Evolutionary conservation across 108 stramenopile genomes (phyloP).

Genomic region (Nannochloropsis gaditana): DNA sequence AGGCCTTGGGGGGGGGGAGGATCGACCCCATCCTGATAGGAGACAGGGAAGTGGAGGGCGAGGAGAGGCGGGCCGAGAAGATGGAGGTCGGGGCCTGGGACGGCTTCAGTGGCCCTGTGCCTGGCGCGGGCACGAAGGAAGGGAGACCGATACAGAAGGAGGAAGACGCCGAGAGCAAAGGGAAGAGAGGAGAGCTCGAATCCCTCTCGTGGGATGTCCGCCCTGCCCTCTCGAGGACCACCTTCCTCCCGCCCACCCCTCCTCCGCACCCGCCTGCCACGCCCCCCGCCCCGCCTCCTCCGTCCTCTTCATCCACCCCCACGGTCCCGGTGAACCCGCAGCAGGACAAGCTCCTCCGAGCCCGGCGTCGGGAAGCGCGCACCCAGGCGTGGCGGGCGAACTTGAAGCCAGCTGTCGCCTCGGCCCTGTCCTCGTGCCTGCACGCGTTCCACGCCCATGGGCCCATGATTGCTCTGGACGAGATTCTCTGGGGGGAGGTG

Average conservation of each 20-base stretch:
- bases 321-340: neutral
- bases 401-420: neutral
- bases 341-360: neutral
- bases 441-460: neutral
- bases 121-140: neutral
- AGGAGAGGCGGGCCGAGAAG: neutral
- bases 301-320: neutral
- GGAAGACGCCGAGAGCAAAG: neutral
- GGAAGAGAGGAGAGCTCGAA: neutral
- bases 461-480: neutral
- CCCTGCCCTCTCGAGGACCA: neutral
- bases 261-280: neutral
- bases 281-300: neutral
- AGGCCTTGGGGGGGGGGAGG: neutral
- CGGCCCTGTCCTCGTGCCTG: neutral
- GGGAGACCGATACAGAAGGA: neutral
- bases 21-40: neutral
- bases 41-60: neutral
- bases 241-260: neutral
- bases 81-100: neutral
- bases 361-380: slow-evolving; percentile 12
- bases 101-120: neutral
- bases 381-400: neutral
- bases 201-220: too few species aligned
- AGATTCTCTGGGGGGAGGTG: slow-evolving; percentile 23